These are phyloP conservation scores for Cymbopogon flexuosus DNA, from an alignment of 202 grass and related monocot genomes.

Conservation along the genomic window DNA sequence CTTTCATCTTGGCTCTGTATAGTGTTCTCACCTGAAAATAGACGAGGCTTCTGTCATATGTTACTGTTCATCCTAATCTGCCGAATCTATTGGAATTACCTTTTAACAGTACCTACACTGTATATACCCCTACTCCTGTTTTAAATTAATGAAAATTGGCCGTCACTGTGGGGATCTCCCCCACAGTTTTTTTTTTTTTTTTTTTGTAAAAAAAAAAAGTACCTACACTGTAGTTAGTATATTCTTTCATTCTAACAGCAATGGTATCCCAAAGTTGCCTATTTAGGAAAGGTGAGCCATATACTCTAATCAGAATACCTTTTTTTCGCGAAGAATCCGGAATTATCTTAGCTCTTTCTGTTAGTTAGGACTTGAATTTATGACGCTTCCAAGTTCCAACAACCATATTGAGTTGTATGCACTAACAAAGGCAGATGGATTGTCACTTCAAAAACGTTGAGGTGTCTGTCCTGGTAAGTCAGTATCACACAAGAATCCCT, in stretches of 20 bases:
- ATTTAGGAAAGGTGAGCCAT: not conserved
- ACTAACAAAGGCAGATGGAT: not conserved
- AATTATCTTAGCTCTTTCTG: not conserved
- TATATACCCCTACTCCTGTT: not conserved
- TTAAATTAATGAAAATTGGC: too few relatives aligned
- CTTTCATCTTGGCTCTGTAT: constrained; percentile 14
- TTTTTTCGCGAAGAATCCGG: too few relatives aligned
- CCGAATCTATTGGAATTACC: not conserved
- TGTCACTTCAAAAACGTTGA: not conserved
- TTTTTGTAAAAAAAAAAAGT: not conserved
- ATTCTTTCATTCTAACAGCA: not conserved
- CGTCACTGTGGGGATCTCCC: too few relatives aligned
- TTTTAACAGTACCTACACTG: not conserved
- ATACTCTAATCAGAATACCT: not conserved
- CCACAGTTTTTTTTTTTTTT: too few relatives aligned
- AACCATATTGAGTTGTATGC: not conserved
- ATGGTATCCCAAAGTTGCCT: not conserved
- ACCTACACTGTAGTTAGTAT: not conserved
- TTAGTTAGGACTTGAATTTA: not conserved
- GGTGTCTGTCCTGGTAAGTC: not conserved
- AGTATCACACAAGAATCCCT: not conserved
- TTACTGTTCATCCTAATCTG: not conserved
- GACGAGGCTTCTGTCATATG: not conserved
- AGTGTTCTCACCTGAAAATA: constrained; percentile 15
- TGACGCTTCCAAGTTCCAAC: not conserved